Evolutionary conservation across 257 asterid genomes (phyloP).

Genomic region (Nicotiana benthamiana): DNA sequence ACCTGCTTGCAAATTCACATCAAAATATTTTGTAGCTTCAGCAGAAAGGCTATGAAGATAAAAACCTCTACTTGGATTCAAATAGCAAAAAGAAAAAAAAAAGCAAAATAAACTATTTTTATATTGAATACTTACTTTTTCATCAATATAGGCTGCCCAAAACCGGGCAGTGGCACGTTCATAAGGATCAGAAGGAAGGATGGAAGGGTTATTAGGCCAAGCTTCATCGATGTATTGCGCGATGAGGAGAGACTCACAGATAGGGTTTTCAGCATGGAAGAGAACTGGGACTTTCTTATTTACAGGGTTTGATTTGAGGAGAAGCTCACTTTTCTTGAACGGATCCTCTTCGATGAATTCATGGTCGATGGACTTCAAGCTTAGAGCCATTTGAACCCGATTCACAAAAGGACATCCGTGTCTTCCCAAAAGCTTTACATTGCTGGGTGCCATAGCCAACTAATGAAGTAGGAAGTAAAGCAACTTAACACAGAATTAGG

Average conservation of each 20-base stretch:
- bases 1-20: background rate
- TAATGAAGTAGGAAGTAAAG: background rate
- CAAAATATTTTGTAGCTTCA: background rate
- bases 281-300: slow-evolving; percentile 52
- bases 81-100: background rate
- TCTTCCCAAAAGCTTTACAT: slow-evolving; percentile 34
- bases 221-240: slow-evolving; percentile 34
- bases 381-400: slow-evolving; percentile 37
- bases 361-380: slow-evolving; percentile 39
- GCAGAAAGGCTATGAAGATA: background rate
- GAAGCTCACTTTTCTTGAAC: slow-evolving; percentile 26
- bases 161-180: slow-evolving; percentile 43
- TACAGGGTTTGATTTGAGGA: slow-evolving; percentile 39
- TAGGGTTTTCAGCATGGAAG: slow-evolving; percentile 27
- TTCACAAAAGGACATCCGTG: slow-evolving; percentile 32
- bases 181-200: slow-evolving; percentile 36
- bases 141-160: slow-evolving; percentile 50
- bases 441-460: slow-evolving; percentile 28
- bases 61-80: background rate
- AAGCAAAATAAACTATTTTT: background rate
- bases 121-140: slow-evolving; percentile 20
- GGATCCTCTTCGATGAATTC: slow-evolving; percentile 25
- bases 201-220: slow-evolving; percentile 26
- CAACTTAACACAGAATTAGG: background rate
- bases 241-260: slow-evolving; percentile 45